Evolutionary conservation across 2,329 filamentous ascomycete genomes (phyloP), one percentile per base, ranked within the genome.

Genomic region (Neonectria hederae): DNA sequence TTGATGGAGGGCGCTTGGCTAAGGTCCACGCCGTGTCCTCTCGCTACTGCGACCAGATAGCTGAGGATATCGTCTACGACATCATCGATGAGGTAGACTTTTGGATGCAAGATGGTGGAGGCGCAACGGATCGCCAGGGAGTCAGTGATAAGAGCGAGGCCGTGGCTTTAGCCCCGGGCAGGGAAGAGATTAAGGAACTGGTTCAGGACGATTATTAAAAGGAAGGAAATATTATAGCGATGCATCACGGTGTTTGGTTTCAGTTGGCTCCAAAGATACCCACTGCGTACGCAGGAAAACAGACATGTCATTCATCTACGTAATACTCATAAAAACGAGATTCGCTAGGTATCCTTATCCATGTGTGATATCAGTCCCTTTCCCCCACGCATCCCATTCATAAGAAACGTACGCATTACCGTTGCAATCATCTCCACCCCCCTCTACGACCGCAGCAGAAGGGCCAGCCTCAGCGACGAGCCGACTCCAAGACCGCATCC

Each of bases 81-180:
- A 87, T 99, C 57, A 85, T 98, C 32, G 96, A 99, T 75, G 96
- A 99, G 80, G 92, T 97, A 53, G 94, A 97, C 81, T 96, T 92
- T 80, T 97, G 89, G 90, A 85, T 90, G 77, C 88, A 92, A 75
- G 92, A 93, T 67, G 86, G 85, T 24, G 83, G 82, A 9, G 82
- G 81, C 65, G 81, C 83, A 9, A 80, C 83, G 51, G 84, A 83
- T 62, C 78, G 80, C 48, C 80, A 80, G 10, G 83, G 75, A 13
- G 79, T 78, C 14, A 83, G 80, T 52, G 81, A 78, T 32, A 83
- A 83, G 74, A 81, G 79, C 56, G 78, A 82, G 38, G 80, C 78
- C 19, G 78, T 78, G 0, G 80, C 79, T 28, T 79, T 80, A 74
- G 82, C 77, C 42, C 80, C 80, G 9, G 83, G 79, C 17, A 80